Evolutionary conservation across 345 rosid genomes (phyloP).

Genomic region (Murraya koenigii): DNA sequence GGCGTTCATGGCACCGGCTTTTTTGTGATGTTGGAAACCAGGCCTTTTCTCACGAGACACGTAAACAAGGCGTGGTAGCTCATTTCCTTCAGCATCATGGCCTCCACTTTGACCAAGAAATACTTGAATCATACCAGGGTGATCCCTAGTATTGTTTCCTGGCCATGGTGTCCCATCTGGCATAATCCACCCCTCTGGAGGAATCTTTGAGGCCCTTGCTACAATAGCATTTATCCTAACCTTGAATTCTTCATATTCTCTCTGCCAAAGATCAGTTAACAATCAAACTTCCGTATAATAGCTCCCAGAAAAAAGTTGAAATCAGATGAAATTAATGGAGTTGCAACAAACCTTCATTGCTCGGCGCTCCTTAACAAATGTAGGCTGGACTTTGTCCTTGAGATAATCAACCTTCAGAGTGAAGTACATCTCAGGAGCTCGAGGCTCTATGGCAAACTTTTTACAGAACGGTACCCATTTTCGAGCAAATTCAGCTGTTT

Average conservation of each 20-base stretch:
- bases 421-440: constrained; percentile 81
- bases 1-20: constrained; percentile 99
- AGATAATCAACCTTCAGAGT: constrained; percentile 82
- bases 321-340: neutral
- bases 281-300: neutral
- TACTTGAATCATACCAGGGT: constrained; percentile 97
- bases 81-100: constrained; percentile 75
- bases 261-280: constrained; percentile 41
- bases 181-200: constrained; percentile 94
- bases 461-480: constrained; percentile 94
- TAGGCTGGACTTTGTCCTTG: constrained; percentile 95
- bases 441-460: constrained; percentile 63
- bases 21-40: constrained; percentile 86
- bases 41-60: constrained; percentile 93
- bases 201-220: constrained; percentile 80
- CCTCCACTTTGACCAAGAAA: constrained; percentile 90
- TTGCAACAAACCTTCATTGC: constrained; percentile 80
- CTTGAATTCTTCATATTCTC: constrained; percentile 96
- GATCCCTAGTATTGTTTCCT: constrained; percentile 96
- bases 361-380: constrained; percentile 88
- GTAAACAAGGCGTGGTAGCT: constrained; percentile 78
- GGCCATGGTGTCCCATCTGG: constrained; percentile 99
- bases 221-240: constrained; percentile 85
- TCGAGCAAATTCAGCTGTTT: constrained; percentile 78
- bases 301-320: neutral